phyloP scores from a whole-genome alignment of 2,329 filamentous ascomycete genomes.

The Aspergillus eucalypticola region DNA sequence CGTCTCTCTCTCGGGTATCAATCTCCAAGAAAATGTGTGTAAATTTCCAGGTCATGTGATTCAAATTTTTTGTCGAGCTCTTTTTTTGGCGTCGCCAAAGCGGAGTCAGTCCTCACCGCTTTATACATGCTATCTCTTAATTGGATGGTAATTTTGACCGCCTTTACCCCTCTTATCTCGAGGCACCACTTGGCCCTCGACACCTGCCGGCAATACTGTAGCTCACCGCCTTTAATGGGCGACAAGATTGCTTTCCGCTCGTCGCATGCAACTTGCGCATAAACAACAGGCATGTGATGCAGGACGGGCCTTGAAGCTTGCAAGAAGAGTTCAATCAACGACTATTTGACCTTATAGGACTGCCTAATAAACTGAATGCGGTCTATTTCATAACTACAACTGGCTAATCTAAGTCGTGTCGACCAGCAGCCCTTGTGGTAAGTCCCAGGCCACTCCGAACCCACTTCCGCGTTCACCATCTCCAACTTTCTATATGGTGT shows the following conservation, averaged over 20 bases:
- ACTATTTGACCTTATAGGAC: not conserved
- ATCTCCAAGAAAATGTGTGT: slow-evolving; percentile 30
- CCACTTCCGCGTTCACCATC: not conserved
- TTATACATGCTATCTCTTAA: slow-evolving; percentile 2
- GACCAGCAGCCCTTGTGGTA: not conserved
- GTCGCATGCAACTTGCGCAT: not conserved
- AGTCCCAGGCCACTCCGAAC: not conserved
- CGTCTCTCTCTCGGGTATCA: not conserved
- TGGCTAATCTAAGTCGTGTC: not conserved
- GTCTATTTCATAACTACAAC: not conserved
- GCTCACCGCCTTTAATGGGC: slow-evolving; percentile 13
- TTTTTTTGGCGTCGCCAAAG: slow-evolving; percentile 15
- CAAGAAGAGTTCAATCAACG: not conserved
- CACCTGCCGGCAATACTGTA: slow-evolving; percentile 14
- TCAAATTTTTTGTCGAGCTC: slow-evolving; percentile 33
- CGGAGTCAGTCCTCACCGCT: slow-evolving; percentile 21
- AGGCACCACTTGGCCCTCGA: not conserved
- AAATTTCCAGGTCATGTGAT: slow-evolving; percentile 39
- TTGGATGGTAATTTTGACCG: not conserved
- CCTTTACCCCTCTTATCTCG: slow-evolving; percentile 12
- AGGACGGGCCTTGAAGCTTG: not conserved
- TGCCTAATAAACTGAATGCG: not conserved
- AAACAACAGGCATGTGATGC: not conserved
- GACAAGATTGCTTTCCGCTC: not conserved
- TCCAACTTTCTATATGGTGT: not conserved